Evolutionary conservation across 208 protist species (phyloP).

Genomic region (Crithidia acanthocephali): DNA sequence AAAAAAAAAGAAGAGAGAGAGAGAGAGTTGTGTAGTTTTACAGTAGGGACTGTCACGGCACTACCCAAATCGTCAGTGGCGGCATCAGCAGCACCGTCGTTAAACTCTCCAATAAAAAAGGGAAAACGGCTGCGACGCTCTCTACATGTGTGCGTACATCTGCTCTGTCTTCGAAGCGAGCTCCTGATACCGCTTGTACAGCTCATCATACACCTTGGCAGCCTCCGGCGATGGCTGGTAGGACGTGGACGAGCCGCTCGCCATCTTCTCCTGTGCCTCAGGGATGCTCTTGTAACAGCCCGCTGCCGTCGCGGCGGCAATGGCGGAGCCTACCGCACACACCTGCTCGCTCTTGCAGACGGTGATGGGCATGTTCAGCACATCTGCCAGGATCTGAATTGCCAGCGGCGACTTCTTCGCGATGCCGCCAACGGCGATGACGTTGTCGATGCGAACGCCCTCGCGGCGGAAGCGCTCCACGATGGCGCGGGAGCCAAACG

Average conservation of each 20-base stretch:
- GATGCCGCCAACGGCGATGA: slow-evolving; percentile 63
- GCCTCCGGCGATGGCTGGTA: slow-evolving; percentile 37
- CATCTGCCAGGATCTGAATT: slow-evolving; percentile 53
- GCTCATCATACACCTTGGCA: slow-evolving; percentile 33
- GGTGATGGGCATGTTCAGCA: slow-evolving; percentile 59
- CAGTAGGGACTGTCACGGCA: too few relatives aligned
- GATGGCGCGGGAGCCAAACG: slow-evolving; percentile 57
- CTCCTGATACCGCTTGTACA: slow-evolving; percentile 46
- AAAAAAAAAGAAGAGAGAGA: neutral
- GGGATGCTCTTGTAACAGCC: slow-evolving; percentile 46
- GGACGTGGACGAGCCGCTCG: slow-evolving; percentile 35
- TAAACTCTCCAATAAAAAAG: too few relatives aligned
- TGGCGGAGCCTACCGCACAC: slow-evolving; percentile 56
- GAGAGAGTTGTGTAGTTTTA: too few relatives aligned
- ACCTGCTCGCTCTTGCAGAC: slow-evolving; percentile 57
- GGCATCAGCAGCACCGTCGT: too few relatives aligned
- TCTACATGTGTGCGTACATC: slow-evolving; percentile 46
- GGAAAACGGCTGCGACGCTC: neutral
- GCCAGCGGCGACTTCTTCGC: slow-evolving; percentile 57
- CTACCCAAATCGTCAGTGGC: too few relatives aligned
- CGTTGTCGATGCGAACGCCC: slow-evolving; percentile 59
- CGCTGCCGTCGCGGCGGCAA: slow-evolving; percentile 58
- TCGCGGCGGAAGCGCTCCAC: slow-evolving; percentile 55
- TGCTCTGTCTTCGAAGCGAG: slow-evolving; percentile 40
- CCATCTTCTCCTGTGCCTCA: slow-evolving; percentile 47